Evolutionary conservation across 31 red algal species (phyloP), one percentile per base, ranked within the genome.

Genomic region (Endocladia muricata): DNA sequence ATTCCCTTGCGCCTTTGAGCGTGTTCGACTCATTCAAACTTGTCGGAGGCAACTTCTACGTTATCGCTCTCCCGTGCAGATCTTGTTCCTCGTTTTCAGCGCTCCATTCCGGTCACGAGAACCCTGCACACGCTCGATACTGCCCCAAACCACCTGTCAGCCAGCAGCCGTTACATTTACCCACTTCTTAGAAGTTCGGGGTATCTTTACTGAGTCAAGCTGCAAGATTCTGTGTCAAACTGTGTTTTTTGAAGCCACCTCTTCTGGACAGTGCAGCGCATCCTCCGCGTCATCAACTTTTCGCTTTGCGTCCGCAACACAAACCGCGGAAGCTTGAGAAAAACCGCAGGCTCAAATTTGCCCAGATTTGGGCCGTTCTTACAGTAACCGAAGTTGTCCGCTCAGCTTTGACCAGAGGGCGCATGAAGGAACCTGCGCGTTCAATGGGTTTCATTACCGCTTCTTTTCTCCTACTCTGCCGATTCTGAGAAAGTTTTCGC

Each of bases 11-110:
- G 2, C 30, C 32, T 38, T 67, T 48, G 33, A 37, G 52, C 37
- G 54, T 49, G 41, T 22, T 23, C 38, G 32, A 68, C 39, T 48
- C 1, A 54, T 13, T 59, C 19, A 44, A 44, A 26, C 57, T 64
- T 59, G 80, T 84, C 80, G 80, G 80, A 84, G 80, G 68, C 69
- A 60, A 62, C 80, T 52, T 55, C 52, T 52, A 52, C 40, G 68
- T 41, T 44, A 35, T 61, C 9, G 31, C 47, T 55, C 3, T 52
- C 15, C 35, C 29, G 54, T 19, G 17, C 65, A 28, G 22, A 34
- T 41, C 37, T 8, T 34, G 22, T 56, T 58, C 65, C 66, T 40
- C 31, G 3, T 23, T 70, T 28, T 34, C 66, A 19, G 52, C 67
- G 17, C 7, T n/a, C 33, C n/a, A 57, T 59, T 70, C 37, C 48